Conservation (phyloP, 192 early-diverging fungal species). For the Podila verticillata region DNA sequence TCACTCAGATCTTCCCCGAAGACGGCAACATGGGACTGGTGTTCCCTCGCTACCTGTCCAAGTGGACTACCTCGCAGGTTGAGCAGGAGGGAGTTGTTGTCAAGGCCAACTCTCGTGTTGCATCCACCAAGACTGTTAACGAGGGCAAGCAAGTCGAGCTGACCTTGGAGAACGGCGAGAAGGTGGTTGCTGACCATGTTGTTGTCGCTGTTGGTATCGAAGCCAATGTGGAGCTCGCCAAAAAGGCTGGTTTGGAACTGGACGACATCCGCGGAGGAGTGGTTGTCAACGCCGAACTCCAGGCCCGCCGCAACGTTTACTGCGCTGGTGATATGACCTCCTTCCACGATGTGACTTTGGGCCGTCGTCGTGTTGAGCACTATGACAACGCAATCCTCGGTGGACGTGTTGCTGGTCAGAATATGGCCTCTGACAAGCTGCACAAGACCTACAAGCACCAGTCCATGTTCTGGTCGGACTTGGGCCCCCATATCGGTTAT, state of each 20-base stretch:
- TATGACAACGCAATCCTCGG: slow-evolving; percentile 69
- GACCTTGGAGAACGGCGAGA: slow-evolving; percentile 51
- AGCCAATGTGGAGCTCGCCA: slow-evolving; percentile 66
- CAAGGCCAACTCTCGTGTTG: slow-evolving; percentile 51
- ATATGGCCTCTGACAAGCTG: slow-evolving; percentile 61
- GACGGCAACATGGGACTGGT: slow-evolving; percentile 67
- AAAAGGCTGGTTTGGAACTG: slow-evolving; percentile 67
- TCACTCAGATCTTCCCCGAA: slow-evolving; percentile 73
- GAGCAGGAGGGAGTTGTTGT: slow-evolving; percentile 62
- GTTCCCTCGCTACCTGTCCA: slow-evolving; percentile 69
- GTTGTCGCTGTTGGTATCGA: slow-evolving; percentile 70
- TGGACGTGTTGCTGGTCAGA: slow-evolving; percentile 69
- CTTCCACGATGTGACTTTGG: slow-evolving; percentile 70
- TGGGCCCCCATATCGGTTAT: slow-evolving; percentile 69
- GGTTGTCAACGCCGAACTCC: slow-evolving; percentile 71
- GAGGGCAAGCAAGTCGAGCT: slow-evolving; percentile 53
- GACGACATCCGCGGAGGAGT: slow-evolving; percentile 68
- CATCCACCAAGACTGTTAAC: slow-evolving; percentile 36
- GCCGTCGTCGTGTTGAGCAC: slow-evolving; percentile 74
- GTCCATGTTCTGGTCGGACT: slow-evolving; percentile 72
- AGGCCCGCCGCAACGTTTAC: slow-evolving; percentile 70
- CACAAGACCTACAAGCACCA: slow-evolving; percentile 66
- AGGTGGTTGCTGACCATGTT: slow-evolving; percentile 64
- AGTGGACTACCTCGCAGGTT: slow-evolving; percentile 68
- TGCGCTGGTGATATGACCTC: slow-evolving; percentile 72